Evolutionary conservation across 179 eudicot species (phyloP).

Genomic region (Heliamphora pulchella): DNA sequence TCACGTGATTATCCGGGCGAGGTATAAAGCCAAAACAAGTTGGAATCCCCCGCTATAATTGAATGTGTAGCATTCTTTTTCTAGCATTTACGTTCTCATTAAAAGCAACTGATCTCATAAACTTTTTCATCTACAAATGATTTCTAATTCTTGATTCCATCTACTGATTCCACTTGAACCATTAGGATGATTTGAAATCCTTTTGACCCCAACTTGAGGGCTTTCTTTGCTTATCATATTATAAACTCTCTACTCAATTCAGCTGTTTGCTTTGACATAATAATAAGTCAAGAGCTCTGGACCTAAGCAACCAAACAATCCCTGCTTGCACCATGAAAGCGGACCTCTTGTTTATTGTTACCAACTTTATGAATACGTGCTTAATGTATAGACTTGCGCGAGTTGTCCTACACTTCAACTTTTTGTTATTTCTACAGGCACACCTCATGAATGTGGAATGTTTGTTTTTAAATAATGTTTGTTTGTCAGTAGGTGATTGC

Average conservation of each 20-base stretch:
- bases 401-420: not conserved
- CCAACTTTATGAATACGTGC: not conserved
- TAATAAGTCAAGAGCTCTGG: not conserved
- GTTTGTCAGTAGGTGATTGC: not conserved
- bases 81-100: not conserved
- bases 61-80: not conserved
- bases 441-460: not conserved
- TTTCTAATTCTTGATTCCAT: slow-evolving; percentile 8
- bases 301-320: not conserved
- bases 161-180: not conserved
- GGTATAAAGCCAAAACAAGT: too few species aligned
- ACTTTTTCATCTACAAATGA: not conserved
- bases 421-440: not conserved
- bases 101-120: not conserved
- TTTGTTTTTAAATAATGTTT: not conserved
- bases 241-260: not conserved
- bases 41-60: not conserved
- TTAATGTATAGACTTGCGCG: not conserved
- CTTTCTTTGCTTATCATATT: not conserved
- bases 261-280: not conserved
- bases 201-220: not conserved
- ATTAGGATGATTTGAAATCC: not conserved
- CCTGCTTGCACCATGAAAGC: not conserved
- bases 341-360: not conserved
- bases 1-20: too few species aligned